A percentile compares a stretch with the other conserved stretches of the same genome.
These are phyloP conservation scores for Clonostachys chloroleuca DNA, from an alignment of 2,329 filamentous ascomycete species.

Conservation along the genomic window DNA sequence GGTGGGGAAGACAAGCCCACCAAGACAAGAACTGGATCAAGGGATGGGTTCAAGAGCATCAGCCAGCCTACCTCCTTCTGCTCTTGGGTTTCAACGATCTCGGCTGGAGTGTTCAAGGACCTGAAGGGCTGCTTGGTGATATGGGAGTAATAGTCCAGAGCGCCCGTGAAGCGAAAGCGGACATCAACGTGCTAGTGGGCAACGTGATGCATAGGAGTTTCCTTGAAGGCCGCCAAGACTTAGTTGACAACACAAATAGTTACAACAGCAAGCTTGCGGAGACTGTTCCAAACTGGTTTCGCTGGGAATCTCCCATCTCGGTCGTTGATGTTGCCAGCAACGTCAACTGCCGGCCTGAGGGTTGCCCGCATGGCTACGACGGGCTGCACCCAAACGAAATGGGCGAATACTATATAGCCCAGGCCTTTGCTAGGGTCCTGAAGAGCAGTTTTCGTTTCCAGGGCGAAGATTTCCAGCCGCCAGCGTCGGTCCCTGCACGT, in stretches of 20 bases:
- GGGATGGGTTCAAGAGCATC: constrained; percentile 14
- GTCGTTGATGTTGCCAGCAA: constrained; percentile 22
- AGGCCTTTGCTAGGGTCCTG: constrained; percentile 22
- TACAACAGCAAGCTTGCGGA: constrained; percentile 17
- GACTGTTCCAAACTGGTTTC: constrained; percentile 15
- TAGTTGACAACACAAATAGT: constrained; percentile 11
- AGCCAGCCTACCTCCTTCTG: constrained; percentile 24
- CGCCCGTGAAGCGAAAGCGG: constrained; percentile 17
- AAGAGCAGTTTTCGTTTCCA: not conserved
- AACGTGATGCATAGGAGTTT: constrained; percentile 18
- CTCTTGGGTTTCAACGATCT: constrained; percentile 27
- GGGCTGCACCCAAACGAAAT: constrained; percentile 33
- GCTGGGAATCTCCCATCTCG: constrained; percentile 16
- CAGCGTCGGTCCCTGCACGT: not conserved
- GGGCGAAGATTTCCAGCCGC: not conserved
- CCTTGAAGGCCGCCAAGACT: constrained; percentile 12
- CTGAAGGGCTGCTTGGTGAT: constrained; percentile 9
- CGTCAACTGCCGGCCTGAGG: constrained; percentile 12
- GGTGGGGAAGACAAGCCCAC: constrained; percentile 21
- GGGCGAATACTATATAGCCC: constrained; percentile 34
- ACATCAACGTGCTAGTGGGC: constrained; percentile 18
- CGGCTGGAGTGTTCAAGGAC: constrained; percentile 13
- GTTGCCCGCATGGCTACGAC: constrained; percentile 25
- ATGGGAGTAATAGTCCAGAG: constrained; percentile 18
- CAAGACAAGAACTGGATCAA: constrained; percentile 18